Evolutionary conservation across 1,139 yeast species (phyloP).

Genomic region (Keqinozyma sinolaborantium): DNA sequence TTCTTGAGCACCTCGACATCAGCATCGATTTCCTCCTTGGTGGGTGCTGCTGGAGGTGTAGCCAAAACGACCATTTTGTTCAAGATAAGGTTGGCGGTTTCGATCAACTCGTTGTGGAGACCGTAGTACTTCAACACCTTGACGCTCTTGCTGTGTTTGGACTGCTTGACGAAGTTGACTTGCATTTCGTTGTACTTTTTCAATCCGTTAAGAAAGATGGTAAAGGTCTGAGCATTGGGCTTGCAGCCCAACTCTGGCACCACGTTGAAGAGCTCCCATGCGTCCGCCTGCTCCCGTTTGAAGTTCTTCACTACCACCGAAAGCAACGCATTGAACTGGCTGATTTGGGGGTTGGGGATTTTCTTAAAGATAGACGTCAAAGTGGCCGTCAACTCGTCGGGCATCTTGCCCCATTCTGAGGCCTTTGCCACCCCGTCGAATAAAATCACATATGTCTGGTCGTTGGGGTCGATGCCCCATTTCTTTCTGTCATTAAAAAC

Average conservation of each 20-base stretch:
- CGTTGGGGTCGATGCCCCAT: constrained; percentile 54
- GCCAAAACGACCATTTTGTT: constrained; percentile 25
- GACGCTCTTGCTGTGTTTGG: constrained; percentile 13
- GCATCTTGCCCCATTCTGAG: constrained; percentile 31
- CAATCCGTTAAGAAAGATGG: constrained; percentile 38
- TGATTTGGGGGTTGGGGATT: constrained; percentile 11
- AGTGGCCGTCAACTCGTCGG: constrained; percentile 17
- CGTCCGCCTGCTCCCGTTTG: constrained; percentile 26
- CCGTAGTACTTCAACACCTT: constrained; percentile 23
- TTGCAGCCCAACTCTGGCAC: constrained; percentile 16
- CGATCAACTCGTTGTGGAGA: constrained; percentile 24
- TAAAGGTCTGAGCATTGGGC: constrained; percentile 38
- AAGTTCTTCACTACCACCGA: constrained; percentile 33
- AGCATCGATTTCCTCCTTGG: constrained; percentile 18
- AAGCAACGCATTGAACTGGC: constrained; percentile 37
- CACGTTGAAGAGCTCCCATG: constrained; percentile 39
- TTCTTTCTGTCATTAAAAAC: constrained; percentile 53
- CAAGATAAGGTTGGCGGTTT: constrained; percentile 25
- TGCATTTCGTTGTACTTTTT: constrained; percentile 19
- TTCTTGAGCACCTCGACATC: constrained; percentile 17
- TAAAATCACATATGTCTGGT: constrained; percentile 52
- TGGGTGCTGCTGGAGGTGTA: constrained; percentile 33
- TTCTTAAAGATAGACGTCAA: constrained; percentile 22
- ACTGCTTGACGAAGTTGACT: constrained; percentile 15
- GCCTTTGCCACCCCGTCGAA: constrained; percentile 54